These are phyloP conservation scores for Neodidymelliopsis sp. DNA, from an alignment of 2,329 filamentous ascomycete genomes.

Conservation along the genomic window DNA sequence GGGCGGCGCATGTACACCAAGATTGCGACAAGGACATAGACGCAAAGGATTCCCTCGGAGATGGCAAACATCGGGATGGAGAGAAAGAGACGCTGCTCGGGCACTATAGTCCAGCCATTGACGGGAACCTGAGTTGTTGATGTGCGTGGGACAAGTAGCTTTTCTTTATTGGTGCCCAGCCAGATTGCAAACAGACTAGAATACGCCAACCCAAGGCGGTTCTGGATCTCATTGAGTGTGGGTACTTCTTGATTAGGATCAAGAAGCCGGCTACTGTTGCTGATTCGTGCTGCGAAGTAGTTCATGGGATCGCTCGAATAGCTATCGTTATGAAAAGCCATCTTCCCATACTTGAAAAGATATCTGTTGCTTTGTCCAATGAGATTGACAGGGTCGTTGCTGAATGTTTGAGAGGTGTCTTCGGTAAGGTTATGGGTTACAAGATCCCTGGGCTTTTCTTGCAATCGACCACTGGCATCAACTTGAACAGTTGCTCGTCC, in stretches of 20 bases:
- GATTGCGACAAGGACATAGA: constrained; percentile 55
- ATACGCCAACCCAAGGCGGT: constrained; percentile 43
- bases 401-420: constrained; percentile 22
- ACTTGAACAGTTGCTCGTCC: constrained; percentile 48
- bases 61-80: constrained; percentile 57
- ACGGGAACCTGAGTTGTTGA: constrained; percentile 1
- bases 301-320: constrained; percentile 56
- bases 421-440: neutral
- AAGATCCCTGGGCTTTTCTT: neutral
- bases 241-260: constrained; percentile 48
- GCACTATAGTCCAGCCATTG: constrained; percentile 18
- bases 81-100: constrained; percentile 59
- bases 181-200: constrained; percentile 53
- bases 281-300: constrained; percentile 52
- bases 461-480: constrained; percentile 41
- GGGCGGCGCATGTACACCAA: constrained; percentile 55
- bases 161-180: constrained; percentile 53
- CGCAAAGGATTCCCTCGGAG: constrained; percentile 52
- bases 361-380: constrained; percentile 34
- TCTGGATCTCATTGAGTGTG: constrained; percentile 31
- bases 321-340: constrained; percentile 59
- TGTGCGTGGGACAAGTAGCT: constrained; percentile 44
- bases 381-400: constrained; percentile 33
- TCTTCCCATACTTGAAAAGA: constrained; percentile 17
- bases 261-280: constrained; percentile 45